phyloP scores from a whole-genome alignment of 345 rosid genomes.

The Aquilaria sinensis region DNA sequence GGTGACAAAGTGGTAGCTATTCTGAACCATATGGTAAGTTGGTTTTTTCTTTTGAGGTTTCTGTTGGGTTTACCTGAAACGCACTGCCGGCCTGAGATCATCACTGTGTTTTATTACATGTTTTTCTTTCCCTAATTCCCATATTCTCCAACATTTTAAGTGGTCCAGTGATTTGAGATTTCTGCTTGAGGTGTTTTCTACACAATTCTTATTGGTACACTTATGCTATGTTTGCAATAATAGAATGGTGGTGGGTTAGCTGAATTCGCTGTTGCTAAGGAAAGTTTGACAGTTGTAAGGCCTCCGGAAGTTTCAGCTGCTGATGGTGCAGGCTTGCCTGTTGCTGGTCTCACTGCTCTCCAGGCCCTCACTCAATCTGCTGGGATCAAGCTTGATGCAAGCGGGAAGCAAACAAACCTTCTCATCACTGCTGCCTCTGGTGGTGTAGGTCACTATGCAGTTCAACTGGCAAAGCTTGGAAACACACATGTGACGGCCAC shows the following conservation, averaged over 20 bases:
- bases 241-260: slow-evolving; percentile 35
- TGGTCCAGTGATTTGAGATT: too few relatives aligned
- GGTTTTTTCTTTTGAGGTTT: not conserved
- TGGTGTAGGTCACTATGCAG: slow-evolving; percentile 50
- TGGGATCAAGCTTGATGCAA: slow-evolving; percentile 37
- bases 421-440: slow-evolving; percentile 44
- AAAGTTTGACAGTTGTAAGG: slow-evolving; percentile 27
- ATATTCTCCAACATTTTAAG: too few relatives aligned
- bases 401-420: slow-evolving; percentile 27
- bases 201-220: too few relatives aligned
- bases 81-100: too few relatives aligned
- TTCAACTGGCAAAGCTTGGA: slow-evolving; percentile 18
- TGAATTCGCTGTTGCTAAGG: slow-evolving; percentile 35
- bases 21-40: slow-evolving; percentile 13
- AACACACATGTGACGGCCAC: slow-evolving; percentile 42
- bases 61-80: too few relatives aligned
- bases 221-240: not conserved
- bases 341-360: slow-evolving; percentile 41
- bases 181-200: too few relatives aligned
- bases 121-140: not conserved
- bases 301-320: slow-evolving; percentile 35
- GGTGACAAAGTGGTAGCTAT: slow-evolving; percentile 34
- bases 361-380: slow-evolving; percentile 33
- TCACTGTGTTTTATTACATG: not conserved
- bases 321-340: slow-evolving; percentile 29